Percentiles rank a stretch among this genome's conserved stretches.
Evolutionary conservation across 805 yeast genomes (phyloP).

Genomic region (Saccharomycopsis olivae): DNA sequence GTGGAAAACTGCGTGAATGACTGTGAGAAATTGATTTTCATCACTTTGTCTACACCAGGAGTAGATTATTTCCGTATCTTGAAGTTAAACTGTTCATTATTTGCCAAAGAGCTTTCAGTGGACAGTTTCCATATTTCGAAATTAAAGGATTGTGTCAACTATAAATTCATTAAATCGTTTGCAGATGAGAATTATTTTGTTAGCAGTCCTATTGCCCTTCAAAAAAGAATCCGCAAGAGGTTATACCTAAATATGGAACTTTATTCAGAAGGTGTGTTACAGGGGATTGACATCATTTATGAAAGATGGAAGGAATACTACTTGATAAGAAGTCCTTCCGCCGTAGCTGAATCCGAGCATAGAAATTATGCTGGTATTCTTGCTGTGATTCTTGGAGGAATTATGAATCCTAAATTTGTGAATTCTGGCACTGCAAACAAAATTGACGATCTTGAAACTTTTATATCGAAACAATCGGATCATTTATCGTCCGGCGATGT

Average conservation of each 20-base stretch:
- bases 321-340: background rate
- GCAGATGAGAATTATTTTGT: conserved; percentile 45
- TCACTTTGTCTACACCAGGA: conserved; percentile 14
- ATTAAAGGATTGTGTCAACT: conserved; percentile 18
- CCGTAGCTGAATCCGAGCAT: conserved; percentile 2
- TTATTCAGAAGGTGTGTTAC: conserved; percentile 22
- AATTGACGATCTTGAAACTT: conserved; percentile 23
- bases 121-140: background rate
- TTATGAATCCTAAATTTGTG: conserved; percentile 1
- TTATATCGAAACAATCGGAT: conserved; percentile 31
- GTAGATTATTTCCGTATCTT: conserved; percentile 11
- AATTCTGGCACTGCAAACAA: background rate
- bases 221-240: conserved; percentile 48
- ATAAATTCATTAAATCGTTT: conserved; percentile 32
- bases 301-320: conserved; percentile 20
- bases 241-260: conserved; percentile 20
- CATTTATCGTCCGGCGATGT: conserved; percentile 39
- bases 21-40: conserved; percentile 12
- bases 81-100: conserved; percentile 1
- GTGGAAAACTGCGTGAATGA: conserved; percentile 2
- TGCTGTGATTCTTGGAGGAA: conserved; percentile 56
- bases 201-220: conserved; percentile 55
- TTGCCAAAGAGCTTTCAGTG: conserved; percentile 3
- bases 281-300: conserved; percentile 29
- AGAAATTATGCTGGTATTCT: conserved; percentile 63